A percentile compares a stretch with the other conserved stretches of the same genome.
These are phyloP conservation scores for Daldinia grandis DNA, from an alignment of 495 filamentous ascomycete species.

Conservation along the genomic window DNA sequence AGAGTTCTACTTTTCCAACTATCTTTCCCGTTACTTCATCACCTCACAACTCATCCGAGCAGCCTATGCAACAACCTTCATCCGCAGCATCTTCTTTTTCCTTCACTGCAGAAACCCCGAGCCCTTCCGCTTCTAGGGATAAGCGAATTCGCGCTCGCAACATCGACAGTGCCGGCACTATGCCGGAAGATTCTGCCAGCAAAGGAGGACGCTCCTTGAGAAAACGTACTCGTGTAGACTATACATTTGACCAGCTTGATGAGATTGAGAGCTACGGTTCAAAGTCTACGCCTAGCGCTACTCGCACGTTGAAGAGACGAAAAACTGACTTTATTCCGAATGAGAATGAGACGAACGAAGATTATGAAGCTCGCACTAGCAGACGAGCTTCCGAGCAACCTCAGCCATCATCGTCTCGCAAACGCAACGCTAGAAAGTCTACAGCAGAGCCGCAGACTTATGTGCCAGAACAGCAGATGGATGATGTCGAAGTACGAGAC, in stretches of 20 bases:
- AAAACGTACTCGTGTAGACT: conserved; percentile 57
- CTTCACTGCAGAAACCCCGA: conserved; percentile 45
- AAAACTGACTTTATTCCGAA: conserved; percentile 38
- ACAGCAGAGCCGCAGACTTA: conserved; percentile 41
- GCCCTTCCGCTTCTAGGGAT: conserved; percentile 48
- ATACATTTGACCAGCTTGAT: conserved; percentile 55
- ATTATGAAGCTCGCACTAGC: conserved; percentile 43
- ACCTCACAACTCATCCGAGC: conserved; percentile 27
- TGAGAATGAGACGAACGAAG: conserved; percentile 42
- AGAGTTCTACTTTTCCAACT: conserved; percentile 26
- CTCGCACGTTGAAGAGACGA: conserved; percentile 41
- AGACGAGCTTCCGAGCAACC: conserved; percentile 46
- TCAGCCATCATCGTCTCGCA: conserved; percentile 45
- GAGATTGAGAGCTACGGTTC: conserved; percentile 38
- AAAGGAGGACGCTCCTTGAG: conserved; percentile 59
- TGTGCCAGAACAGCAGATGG: conserved; percentile 44
- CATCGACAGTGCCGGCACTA: conserved; percentile 31
- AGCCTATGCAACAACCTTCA: conserved; percentile 27
- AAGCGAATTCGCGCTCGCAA: conserved; percentile 49
- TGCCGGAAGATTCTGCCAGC: conserved; percentile 48
- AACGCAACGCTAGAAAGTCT: conserved; percentile 48
- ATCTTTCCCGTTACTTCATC: conserved; percentile 11
- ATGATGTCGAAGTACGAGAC: conserved; percentile 58
- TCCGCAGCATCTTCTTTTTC: conserved; percentile 37
- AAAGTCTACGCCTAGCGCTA: conserved; percentile 40